Base-by-base conservation (phyloP, 2,329 filamentous ascomycete genomes). In the Beauveria varroae region DNA sequence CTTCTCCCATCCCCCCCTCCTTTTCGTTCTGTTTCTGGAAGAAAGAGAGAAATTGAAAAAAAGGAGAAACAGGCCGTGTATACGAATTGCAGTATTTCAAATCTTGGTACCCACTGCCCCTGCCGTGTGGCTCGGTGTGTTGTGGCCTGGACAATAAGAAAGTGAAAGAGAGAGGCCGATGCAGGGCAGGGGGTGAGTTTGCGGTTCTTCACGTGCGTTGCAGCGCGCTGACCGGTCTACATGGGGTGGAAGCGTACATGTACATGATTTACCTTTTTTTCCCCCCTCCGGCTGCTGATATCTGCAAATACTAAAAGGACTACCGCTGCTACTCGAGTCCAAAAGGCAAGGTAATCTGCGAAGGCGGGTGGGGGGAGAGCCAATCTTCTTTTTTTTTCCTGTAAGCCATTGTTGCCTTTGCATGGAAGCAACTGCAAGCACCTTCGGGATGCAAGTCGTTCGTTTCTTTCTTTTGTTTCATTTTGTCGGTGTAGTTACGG, bases 61-160 rank as follows among this genome's bases (percentile, higher is more conserved):
- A 34, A 12, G 30, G 30, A 34, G 30, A 34, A 34, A 34, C 30
- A 34, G 30, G 4, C 10, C 4, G 10, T 34, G 30, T 12, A 34
- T 34, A 34, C 30, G 30, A 10, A 34, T 34, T 34, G 12, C 10
- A 37, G 34, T 37, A 37, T 37, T 37, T 37, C 34, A 37, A 37
- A 37, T 37, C 12, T 37, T 37, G 34, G 44, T 22, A 51, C 30
- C 47, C 47, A 51, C 47, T 3, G 24, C 24, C 18, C 8, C 47
- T 51, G 47, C 28, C 12, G 51, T 54, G 51, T 54, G 51, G 51
- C 51, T 54, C 51, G 51, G 51, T 54, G 51, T 50, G 47, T 14
- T 14, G 22, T 37, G 34, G 34, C 34, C 34, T 37, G 12, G 14
- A 37, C 5, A 5, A 37, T 28, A 46, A 14, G 22, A 49, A 49